Percentiles rank a stretch among this genome's conserved stretches.
These are phyloP conservation scores for Coprinopsis sp. DNA, from an alignment of 768 basidiomycete genomes.

Conservation along the genomic window DNA sequence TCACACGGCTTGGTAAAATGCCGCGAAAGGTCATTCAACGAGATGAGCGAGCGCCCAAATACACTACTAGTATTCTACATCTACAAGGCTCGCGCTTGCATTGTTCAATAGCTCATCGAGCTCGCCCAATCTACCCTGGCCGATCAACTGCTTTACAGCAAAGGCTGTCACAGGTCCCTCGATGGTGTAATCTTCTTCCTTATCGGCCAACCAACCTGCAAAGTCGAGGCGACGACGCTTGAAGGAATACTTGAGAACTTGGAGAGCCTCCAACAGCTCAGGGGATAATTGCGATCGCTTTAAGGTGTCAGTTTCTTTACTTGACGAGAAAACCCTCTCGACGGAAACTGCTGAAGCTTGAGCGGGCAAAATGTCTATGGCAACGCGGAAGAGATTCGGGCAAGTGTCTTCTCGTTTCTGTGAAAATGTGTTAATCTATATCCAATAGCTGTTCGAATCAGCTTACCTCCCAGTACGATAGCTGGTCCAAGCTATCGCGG, in stretches of 20 bases:
- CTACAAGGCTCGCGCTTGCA: neutral
- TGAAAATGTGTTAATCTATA: neutral
- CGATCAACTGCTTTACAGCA: constrained; percentile 8
- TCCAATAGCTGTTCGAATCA: neutral
- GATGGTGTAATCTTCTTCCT: constrained; percentile 16
- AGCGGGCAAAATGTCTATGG: constrained; percentile 24
- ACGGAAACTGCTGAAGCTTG: constrained; percentile 27
- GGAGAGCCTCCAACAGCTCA: constrained; percentile 22
- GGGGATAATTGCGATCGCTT: constrained; percentile 17
- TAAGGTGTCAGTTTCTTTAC: constrained; percentile 23
- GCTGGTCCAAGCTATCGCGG: neutral
- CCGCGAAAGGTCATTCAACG: no score
- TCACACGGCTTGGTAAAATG: no score
- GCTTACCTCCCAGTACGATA: neutral
- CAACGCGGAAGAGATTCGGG: constrained; percentile 18
- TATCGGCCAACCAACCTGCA: constrained; percentile 9
- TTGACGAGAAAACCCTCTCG: constrained; percentile 28
- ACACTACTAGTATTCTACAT: no score
- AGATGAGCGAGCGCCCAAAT: no score
- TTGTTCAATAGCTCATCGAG: constrained; percentile 8
- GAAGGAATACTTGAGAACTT: constrained; percentile 27
- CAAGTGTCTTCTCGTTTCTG: constrained; percentile 5
- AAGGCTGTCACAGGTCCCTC: constrained; percentile 12
- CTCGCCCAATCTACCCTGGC: constrained; percentile 6
- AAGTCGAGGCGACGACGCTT: constrained; percentile 20